Percentiles rank a stretch among this genome's conserved stretches.
Conservation (phyloP, 805 yeast species). For the Komagataella ulmi region DNA sequence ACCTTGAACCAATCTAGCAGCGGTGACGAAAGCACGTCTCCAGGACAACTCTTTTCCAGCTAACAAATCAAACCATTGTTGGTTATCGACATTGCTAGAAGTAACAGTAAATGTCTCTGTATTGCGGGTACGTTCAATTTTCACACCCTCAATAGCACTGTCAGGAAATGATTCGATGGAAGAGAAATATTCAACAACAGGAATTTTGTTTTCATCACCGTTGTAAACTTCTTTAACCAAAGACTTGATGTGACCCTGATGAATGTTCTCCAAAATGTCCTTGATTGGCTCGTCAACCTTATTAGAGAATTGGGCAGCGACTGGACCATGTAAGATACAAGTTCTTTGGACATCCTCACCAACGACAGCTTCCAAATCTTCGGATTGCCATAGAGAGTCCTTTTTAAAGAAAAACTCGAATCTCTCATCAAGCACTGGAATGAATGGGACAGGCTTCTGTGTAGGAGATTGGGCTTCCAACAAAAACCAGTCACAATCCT, state of each 20-base stretch:
- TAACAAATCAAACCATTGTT: slow-evolving; percentile 63
- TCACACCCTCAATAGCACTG: slow-evolving; percentile 15
- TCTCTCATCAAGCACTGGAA: slow-evolving; percentile 88
- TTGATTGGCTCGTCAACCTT: slow-evolving; percentile 86
- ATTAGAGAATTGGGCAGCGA: slow-evolving; percentile 86
- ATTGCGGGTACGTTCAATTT: background rate
- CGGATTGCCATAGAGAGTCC: slow-evolving; percentile 98
- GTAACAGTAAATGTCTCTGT: slow-evolving; percentile 12
- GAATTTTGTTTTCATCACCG: slow-evolving; percentile 61
- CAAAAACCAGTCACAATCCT: slow-evolving; percentile 89
- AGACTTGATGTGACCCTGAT: slow-evolving; percentile 73
- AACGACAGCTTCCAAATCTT: slow-evolving; percentile 90
- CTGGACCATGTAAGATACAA: slow-evolving; percentile 98
- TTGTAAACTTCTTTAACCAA: slow-evolving; percentile 58
- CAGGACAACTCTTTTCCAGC: slow-evolving; percentile 75
- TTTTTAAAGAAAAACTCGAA: slow-evolving; percentile 95
- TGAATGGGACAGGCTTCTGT: slow-evolving; percentile 97
- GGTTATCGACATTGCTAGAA: slow-evolving; percentile 11
- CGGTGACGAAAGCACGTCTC: slow-evolving; percentile 82
- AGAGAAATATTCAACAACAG: slow-evolving; percentile 74
- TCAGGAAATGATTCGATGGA: slow-evolving; percentile 15
- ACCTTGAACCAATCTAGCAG: slow-evolving; percentile 77
- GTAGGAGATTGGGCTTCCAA: slow-evolving; percentile 66
- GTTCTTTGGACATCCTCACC: slow-evolving; percentile 96
- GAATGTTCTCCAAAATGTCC: slow-evolving; percentile 77